Evolutionary conservation across 805 yeast genomes (phyloP), one percentile per base, ranked within the genome.

Genomic region (Cyberlindnera bimundalis): DNA sequence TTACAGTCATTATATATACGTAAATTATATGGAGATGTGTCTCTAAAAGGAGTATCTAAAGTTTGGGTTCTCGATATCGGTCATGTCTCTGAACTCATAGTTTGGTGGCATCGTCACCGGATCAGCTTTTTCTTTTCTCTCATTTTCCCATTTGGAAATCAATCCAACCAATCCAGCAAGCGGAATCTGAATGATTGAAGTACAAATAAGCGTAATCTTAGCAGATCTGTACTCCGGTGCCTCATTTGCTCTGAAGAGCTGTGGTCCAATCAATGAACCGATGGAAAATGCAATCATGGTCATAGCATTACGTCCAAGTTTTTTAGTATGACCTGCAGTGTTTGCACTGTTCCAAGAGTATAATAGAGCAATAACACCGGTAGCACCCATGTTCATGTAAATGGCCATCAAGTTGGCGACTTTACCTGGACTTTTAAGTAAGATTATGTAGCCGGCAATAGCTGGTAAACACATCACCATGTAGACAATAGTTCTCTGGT

Each of bases 181-280:
- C 23, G 76, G 78, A 27, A 68, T 59, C 47, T 70, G 68, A 1
- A 68, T 70, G 29, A 69, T 62, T 35, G 75, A 73, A 3, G 81
- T 70, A 1, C 70, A 76, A 39, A 80, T 57, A 33, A 79, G 61
- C 0, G 79, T 72, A 24, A 77, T 70, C 51, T 79, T 78, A 8
- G 85, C 87, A 9, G 80, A 72, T 13, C 59, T 64, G 49, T 78
- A 81, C 13, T 64, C 59, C 23, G 84, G 84, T 11, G 74, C 70
- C 41, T 74, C 68, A 14, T 64, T 48, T 0, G 66, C 66, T 47
- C 75, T 70, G 60, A 80, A 79, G 51, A 78, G 61, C 51, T 79
- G 84, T 3, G 88, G 85, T 0, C 84, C 86, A 35, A 78, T 65
- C 44, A 83, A 61, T 50, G 80, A 72, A 7, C 81, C 77, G 18